Evolutionary conservation across 169 alveolate species (phyloP).

Genomic region (Perkinsus chesapeaki): DNA sequence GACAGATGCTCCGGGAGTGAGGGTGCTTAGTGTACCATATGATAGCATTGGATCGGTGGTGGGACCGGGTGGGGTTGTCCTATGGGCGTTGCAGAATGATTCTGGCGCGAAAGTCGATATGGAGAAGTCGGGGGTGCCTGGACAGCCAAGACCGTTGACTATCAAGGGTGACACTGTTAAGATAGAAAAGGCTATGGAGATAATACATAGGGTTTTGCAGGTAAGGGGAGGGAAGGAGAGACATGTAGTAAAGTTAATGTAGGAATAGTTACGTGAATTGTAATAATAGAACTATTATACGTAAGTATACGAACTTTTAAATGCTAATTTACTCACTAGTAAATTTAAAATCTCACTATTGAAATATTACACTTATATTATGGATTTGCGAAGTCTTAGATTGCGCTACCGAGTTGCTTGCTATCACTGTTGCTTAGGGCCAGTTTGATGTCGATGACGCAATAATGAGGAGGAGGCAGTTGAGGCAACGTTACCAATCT

Average conservation of each 20-base stretch:
- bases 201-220: not conserved
- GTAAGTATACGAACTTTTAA: too few species aligned
- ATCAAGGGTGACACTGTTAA: not conserved
- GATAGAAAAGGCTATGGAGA: not conserved
- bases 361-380: too few species aligned
- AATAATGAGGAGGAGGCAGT: not conserved
- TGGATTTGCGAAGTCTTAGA: too few species aligned
- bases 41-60: not conserved
- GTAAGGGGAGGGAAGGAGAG: too few species aligned
- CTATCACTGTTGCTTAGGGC: not conserved
- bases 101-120: not conserved
- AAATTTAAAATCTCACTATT: too few species aligned
- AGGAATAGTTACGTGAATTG: not conserved
- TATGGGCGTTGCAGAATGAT: not conserved
- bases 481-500: not conserved
- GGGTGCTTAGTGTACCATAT: not conserved
- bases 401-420: too few species aligned
- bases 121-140: not conserved
- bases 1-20: not conserved
- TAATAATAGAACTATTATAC: too few species aligned
- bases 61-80: not conserved
- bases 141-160: not conserved
- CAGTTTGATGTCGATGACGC: not conserved
- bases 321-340: not conserved
- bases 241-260: too few species aligned